Evolutionary conservation across 2,329 filamentous ascomycete genomes (phyloP).

Genomic region (Ascochyta koolunga): DNA sequence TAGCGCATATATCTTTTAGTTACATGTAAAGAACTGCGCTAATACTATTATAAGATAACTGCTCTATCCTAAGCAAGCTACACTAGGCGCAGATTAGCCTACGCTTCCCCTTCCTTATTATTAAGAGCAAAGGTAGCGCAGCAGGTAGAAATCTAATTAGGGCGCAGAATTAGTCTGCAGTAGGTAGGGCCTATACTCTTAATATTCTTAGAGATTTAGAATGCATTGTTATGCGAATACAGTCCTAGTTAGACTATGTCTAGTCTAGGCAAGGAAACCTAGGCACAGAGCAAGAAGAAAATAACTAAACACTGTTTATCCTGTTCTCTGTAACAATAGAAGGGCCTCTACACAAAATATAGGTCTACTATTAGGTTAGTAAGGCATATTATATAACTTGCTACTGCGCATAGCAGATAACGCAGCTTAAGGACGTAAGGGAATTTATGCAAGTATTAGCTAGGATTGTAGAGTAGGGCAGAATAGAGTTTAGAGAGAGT

Average conservation of each 20-base stretch:
- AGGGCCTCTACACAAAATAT: no score
- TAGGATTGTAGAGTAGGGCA: no score
- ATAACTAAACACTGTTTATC: slow-evolving; percentile 1
- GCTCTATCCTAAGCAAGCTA: slow-evolving; percentile 1
- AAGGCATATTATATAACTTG: no score
- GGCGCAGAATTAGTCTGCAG: slow-evolving; percentile 8
- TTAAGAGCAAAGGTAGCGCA: slow-evolving; percentile 3
- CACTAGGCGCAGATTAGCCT: not conserved
- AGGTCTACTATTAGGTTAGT: no score
- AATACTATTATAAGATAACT: not conserved
- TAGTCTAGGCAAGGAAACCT: not conserved
- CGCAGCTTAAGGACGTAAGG: slow-evolving; percentile 6
- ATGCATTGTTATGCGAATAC: no score
- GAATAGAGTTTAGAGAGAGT: no score
- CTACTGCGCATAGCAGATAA: slow-evolving; percentile 9
- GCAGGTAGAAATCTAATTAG: not conserved
- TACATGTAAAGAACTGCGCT: not conserved
- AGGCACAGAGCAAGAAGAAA: not conserved
- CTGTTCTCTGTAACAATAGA: slow-evolving; percentile 17
- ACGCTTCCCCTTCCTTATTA: slow-evolving; percentile 7
- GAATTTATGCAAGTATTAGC: slow-evolving; percentile 16
- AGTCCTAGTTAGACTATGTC: no score
- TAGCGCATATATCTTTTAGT: not conserved
- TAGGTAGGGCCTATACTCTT: no score
- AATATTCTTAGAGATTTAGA: no score